Evolutionary conservation across 2,329 filamentous ascomycete genomes (phyloP).

Genomic region (Neurospora crassa): DNA sequence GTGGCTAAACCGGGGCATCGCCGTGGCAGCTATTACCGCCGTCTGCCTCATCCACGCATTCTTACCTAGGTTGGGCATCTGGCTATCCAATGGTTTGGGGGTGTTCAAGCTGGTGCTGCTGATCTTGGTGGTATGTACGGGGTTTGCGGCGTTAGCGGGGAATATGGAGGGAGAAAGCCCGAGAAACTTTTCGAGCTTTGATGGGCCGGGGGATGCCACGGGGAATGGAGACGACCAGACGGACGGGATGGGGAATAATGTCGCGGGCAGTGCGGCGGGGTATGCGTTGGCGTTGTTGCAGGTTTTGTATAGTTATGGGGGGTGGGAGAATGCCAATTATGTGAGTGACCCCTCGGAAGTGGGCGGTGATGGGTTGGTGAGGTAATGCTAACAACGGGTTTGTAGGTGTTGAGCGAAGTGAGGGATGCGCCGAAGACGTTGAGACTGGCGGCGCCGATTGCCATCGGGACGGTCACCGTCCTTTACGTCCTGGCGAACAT

Average conservation of each 20-base stretch:
- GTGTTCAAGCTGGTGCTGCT: constrained; percentile 27
- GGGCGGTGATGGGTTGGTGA: too few relatives aligned
- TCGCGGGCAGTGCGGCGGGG: constrained; percentile 13
- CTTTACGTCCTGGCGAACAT: constrained; percentile 28
- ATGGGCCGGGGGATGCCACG: constrained; percentile 12
- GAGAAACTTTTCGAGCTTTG: constrained; percentile 19
- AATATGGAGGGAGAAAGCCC: constrained; percentile 13
- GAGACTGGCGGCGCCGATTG: constrained; percentile 24
- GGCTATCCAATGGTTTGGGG: constrained; percentile 27
- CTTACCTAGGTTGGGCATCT: constrained; percentile 23
- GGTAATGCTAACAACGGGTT: neutral
- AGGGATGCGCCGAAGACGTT: constrained; percentile 23
- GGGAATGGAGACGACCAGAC: neutral
- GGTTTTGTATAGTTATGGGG: constrained; percentile 28
- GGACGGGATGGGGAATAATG: neutral
- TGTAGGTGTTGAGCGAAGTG: constrained; percentile 24
- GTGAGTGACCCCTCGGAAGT: constrained; percentile 5
- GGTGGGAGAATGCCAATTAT: constrained; percentile 32
- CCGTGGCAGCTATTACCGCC: constrained; percentile 23
- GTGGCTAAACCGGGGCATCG: constrained; percentile 25
- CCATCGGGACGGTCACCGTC: constrained; percentile 23
- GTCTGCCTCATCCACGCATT: constrained; percentile 29
- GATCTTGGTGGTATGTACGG: constrained; percentile 22
- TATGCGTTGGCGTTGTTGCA: constrained; percentile 25
- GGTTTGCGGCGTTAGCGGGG: constrained; percentile 23